These are phyloP conservation scores for Rhypophila decipiens DNA, from an alignment of 495 filamentous ascomycete genomes.

Conservation along the genomic window DNA sequence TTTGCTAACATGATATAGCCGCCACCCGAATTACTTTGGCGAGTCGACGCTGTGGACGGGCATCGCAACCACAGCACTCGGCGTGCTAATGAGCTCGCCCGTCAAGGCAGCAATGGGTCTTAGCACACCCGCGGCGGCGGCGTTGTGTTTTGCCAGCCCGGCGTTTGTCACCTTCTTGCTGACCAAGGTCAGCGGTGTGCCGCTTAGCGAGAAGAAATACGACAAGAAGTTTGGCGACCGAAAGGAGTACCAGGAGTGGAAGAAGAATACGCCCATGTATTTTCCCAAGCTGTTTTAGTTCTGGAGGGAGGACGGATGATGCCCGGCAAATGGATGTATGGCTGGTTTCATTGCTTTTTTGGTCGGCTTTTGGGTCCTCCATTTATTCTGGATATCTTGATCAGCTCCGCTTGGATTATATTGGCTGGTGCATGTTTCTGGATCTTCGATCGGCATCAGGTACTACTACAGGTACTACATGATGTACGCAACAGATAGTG, in stretches of 20 bases:
- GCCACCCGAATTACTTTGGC: constrained; percentile 65
- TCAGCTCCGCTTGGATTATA: too few species aligned
- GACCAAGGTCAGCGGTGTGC: constrained; percentile 54
- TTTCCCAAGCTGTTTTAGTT: constrained; percentile 54
- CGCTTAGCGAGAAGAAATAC: constrained; percentile 59
- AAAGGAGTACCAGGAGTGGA: constrained; percentile 62
- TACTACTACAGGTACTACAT: too few species aligned
- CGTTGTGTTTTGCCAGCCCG: constrained; percentile 51
- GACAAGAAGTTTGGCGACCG: constrained; percentile 55
- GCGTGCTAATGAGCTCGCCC: constrained; percentile 39
- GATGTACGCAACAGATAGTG: too few species aligned
- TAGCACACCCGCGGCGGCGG: constrained; percentile 33
- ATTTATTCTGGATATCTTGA: too few species aligned
- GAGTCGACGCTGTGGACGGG: constrained; percentile 61
- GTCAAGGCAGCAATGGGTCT: constrained; percentile 45
- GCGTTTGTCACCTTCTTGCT: constrained; percentile 56
- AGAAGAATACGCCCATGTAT: constrained; percentile 58
- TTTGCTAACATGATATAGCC: constrained; percentile 24
- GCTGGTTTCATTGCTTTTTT: not conserved
- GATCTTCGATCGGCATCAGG: too few species aligned
- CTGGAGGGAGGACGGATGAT: too few species aligned
- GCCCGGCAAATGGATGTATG: too few species aligned
- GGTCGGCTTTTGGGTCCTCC: too few species aligned
- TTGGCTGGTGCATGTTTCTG: too few species aligned
- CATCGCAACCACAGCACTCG: constrained; percentile 44